Evolutionary conservation across 805 yeast species (phyloP), one percentile per base, ranked within the genome.

Genomic region (Hanseniaspora hatyaiensis): DNA sequence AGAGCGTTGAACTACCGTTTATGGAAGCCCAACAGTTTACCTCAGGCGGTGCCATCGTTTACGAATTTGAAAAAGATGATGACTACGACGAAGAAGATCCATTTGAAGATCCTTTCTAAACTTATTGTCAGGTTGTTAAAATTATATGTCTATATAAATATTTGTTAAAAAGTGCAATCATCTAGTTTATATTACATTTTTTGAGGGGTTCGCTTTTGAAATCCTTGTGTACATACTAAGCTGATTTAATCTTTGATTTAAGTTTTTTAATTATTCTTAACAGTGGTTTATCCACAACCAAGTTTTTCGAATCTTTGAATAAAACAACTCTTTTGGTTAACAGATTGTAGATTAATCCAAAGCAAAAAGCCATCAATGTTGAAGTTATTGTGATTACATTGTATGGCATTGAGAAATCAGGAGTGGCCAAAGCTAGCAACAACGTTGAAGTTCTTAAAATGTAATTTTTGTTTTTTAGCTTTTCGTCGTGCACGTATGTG

Each of bases 61-160:
- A 89, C 59, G 92, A 92, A 59, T 92, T 79, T 60, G 97, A 92
- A 57, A 85, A 88, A 59, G 97, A 89, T 62, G 98, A 89, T 61
- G 98, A 89, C 62, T 89, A 88, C 59, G 98, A 89, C 59, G 98
- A 89, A 61, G 97, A 92, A 56, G 98, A 89, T 63, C 96, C 97
- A 0, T 89, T 80, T 58, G 98, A 89, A 60, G 97, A 89, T 59
- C 97, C 97, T 5, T 87, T 86, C 58, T 87, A 63, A 62, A 12
- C 2, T 2, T 8, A n/a, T 6, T 22, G 8, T 15, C 15, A 16
- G n/a, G n/a, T n/a, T n/a, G n/a, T n/a, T n/a, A n/a, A n/a, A n/a
- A n/a, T n/a, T n/a, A 26, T 26, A 26, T 26, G 11, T 18, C 6
- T 33, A 33, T 33, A 33, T 33, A 36, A 6, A 22, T 20, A 22